These are phyloP conservation scores for bread wheat (Triticum aestivum) DNA, from an alignment of 176 grass and related monocot species.

Conservation along the genomic window DNA sequence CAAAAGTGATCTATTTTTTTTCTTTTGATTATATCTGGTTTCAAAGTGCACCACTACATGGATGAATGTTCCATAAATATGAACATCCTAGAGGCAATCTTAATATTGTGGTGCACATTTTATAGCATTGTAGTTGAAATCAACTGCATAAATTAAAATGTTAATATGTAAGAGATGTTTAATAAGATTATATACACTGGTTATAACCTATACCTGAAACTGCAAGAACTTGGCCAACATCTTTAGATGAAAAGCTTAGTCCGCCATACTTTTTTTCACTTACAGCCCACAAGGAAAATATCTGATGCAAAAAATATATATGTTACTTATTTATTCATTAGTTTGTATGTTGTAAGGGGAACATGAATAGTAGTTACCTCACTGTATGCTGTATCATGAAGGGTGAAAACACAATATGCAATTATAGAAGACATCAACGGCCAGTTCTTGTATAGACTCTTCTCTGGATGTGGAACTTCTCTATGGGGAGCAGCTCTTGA, in stretches of 20 bases:
- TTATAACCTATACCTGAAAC: conserved; percentile 37
- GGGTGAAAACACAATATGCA: conserved; percentile 64
- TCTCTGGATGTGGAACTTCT: background rate
- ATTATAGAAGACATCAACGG: conserved; percentile 80
- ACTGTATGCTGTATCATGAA: conserved; percentile 70
- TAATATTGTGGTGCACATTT: background rate
- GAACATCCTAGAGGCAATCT: background rate
- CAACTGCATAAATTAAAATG: background rate
- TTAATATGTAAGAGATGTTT: background rate
- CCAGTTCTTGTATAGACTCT: conserved; percentile 69
- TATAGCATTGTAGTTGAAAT: background rate
- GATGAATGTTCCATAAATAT: background rate
- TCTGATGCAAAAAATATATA: conserved; percentile 11
- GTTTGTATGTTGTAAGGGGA: background rate
- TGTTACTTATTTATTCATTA: no score
- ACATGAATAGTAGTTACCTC: conserved; percentile 42
- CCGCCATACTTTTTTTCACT: conserved; percentile 63
- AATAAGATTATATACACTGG: background rate
- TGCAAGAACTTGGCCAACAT: conserved; percentile 63
- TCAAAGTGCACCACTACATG: background rate
- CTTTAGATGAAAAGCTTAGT: conserved; percentile 61
- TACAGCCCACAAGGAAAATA: conserved; percentile 73
- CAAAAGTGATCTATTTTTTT: no score
- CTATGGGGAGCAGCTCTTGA: background rate
- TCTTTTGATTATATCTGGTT: background rate